These are phyloP conservation scores for Phytopythium chamaehyphon DNA, from an alignment of 352 stramenopile genomes.

Conservation along the genomic window DNA sequence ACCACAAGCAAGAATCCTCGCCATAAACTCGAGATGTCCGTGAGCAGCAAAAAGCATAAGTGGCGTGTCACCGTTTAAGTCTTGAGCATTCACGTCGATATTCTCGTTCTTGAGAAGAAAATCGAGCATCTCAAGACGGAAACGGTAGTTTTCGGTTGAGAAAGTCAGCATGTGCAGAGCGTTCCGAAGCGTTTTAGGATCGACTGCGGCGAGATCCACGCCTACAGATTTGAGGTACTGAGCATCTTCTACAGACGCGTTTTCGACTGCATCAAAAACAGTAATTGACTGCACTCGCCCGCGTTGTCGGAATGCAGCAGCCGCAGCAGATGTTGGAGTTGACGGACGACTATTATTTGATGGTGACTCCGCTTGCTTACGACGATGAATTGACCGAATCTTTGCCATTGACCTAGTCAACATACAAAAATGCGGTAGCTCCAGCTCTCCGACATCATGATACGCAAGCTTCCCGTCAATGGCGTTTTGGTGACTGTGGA, in stretches of 20 bases:
- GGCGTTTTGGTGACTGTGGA: conserved; percentile 11
- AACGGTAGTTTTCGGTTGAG: conserved; percentile 37
- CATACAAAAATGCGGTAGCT: conserved; percentile 34
- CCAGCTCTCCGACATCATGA: conserved; percentile 47
- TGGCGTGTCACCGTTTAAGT: conserved; percentile 41
- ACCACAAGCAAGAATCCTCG: conserved; percentile 23
- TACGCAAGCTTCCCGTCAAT: conserved; percentile 13
- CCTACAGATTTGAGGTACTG: conserved; percentile 44
- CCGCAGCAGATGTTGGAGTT: neutral
- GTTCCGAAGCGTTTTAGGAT: conserved; percentile 38
- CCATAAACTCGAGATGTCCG: conserved; percentile 42
- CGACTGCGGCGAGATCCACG: conserved; percentile 28
- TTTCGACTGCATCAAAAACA: conserved; percentile 55
- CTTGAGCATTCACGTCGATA: conserved; percentile 34
- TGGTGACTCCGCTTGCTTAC: conserved; percentile 16
- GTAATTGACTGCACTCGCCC: conserved; percentile 16
- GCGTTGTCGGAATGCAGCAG: no score
- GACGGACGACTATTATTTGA: neutral
- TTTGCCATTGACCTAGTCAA: conserved; percentile 42
- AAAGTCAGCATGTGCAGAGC: conserved; percentile 59
- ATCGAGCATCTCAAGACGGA: conserved; percentile 42
- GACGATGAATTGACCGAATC: conserved; percentile 40
- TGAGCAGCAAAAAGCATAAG: conserved; percentile 50
- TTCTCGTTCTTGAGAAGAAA: conserved; percentile 38
- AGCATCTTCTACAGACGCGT: conserved; percentile 48